Conservation (phyloP, 768 basidiomycete species). For the Boletellus sp. region DNA sequence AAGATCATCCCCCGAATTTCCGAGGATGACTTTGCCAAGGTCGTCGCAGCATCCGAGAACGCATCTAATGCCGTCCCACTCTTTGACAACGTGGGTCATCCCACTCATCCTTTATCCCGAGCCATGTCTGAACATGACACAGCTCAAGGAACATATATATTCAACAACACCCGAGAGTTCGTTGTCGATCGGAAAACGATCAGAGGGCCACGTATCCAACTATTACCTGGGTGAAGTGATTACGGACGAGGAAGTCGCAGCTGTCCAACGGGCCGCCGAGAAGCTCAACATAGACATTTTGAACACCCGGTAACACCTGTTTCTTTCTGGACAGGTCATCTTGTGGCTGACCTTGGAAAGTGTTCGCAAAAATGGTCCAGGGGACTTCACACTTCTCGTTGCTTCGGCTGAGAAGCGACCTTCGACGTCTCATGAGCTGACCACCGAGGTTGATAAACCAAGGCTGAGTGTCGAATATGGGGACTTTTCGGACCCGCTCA, state of each 20-base stretch:
- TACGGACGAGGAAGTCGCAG: constrained; percentile 55
- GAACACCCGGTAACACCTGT: constrained; percentile 64
- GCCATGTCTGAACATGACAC: constrained; percentile 1
- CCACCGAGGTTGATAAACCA: constrained; percentile 38
- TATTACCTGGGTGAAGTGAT: constrained; percentile 78
- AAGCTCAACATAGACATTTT: constrained; percentile 69
- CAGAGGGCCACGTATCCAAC: constrained; percentile 73
- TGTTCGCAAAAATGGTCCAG: constrained; percentile 62
- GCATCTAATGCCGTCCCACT: constrained; percentile 50
- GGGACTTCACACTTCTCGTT: constrained; percentile 66
- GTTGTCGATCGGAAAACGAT: constrained; percentile 77
- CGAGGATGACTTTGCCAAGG: constrained; percentile 56
- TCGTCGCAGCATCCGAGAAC: constrained; percentile 60
- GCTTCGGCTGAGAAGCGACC: constrained; percentile 58
- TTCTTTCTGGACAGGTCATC: not conserved
- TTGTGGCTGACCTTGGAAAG: constrained; percentile 34
- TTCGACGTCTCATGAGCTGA: constrained; percentile 42
- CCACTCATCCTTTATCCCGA: not conserved
- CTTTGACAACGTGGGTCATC: constrained; percentile 54
- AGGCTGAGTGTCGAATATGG: constrained; percentile 70
- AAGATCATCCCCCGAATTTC: constrained; percentile 79
- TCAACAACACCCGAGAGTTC: constrained; percentile 57
- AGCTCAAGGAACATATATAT: constrained; percentile 79
- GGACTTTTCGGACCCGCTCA: constrained; percentile 61
- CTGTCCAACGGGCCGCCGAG: constrained; percentile 58